Conservation (phyloP, 495 filamentous ascomycete genomes). For the Hypoxylon trugodes region DNA sequence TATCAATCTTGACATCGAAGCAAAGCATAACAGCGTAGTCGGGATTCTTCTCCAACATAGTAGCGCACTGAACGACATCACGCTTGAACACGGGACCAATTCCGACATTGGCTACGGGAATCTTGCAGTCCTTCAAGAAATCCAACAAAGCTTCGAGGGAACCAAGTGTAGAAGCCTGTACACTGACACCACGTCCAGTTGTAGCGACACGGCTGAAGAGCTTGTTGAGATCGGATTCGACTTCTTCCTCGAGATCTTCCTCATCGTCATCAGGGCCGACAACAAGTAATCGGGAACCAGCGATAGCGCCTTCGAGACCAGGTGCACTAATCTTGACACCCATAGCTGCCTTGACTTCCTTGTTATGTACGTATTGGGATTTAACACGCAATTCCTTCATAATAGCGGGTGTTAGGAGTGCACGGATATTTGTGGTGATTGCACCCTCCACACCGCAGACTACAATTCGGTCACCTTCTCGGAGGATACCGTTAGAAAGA, state of each 20-base stretch:
- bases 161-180: conserved; percentile 97
- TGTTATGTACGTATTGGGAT: conserved; percentile 96
- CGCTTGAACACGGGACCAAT: conserved; percentile 99
- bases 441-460: conserved; percentile 94
- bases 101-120: conserved; percentile 95
- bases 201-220: conserved; percentile 89
- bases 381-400: conserved; percentile 94
- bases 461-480: conserved; percentile 93
- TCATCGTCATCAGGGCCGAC: conserved; percentile 96
- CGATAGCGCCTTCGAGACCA: conserved; percentile 95
- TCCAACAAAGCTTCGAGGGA: conserved; percentile 96
- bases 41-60: conserved; percentile 95
- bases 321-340: conserved; percentile 99
- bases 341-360: conserved; percentile 96
- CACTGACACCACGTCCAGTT: conserved; percentile 90
- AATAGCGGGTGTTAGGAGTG: conserved; percentile 92
- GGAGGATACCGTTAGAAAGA: conserved; percentile 92
- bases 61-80: conserved; percentile 95
- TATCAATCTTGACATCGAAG: conserved; percentile 99
- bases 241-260: conserved; percentile 93
- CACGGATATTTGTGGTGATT: conserved; percentile 94
- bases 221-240: conserved; percentile 93
- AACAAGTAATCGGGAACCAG: conserved; percentile 91
- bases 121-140: conserved; percentile 93
- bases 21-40: conserved; percentile 99